These are phyloP conservation scores for Hebeloma cylindrosporum DNA, from an alignment of 768 basidiomycete genomes.

Conservation along the genomic window DNA sequence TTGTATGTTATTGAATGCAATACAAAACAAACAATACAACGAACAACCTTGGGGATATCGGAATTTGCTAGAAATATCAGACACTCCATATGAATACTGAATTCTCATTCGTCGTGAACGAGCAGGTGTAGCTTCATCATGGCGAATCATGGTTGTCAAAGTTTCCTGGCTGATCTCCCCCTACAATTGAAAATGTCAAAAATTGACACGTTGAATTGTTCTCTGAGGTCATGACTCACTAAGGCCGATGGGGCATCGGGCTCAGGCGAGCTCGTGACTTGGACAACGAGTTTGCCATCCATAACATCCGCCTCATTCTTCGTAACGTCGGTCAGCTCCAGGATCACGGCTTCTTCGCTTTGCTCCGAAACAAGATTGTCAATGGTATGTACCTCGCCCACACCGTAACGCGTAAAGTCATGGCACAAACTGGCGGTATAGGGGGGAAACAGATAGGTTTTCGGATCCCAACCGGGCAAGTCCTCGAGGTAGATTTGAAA, in stretches of 20 bases:
- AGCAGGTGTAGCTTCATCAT: constrained; percentile 63
- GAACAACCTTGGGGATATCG: constrained; percentile 56
- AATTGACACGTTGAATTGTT: background rate
- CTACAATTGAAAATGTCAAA: constrained; percentile 33
- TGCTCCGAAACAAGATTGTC: constrained; percentile 25
- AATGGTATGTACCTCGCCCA: constrained; percentile 26
- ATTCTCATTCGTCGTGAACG: constrained; percentile 59
- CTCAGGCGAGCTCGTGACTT: constrained; percentile 3
- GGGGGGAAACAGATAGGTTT: constrained; percentile 37
- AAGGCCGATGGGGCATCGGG: constrained; percentile 13
- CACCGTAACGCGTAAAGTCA: constrained; percentile 42
- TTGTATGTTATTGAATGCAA: background rate
- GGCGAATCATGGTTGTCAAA: constrained; percentile 69
- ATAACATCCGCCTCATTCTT: constrained; percentile 11
- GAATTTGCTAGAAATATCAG: constrained; percentile 48
- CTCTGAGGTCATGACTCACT: constrained; percentile 15
- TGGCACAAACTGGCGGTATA: constrained; percentile 56
- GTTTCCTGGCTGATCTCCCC: constrained; percentile 74
- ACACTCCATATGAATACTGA: constrained; percentile 41
- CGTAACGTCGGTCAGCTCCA: constrained; percentile 11
- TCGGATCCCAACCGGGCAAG: constrained; percentile 55
- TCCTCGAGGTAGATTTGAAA: constrained; percentile 55
- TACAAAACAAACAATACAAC: background rate
- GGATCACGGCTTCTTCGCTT: constrained; percentile 13
- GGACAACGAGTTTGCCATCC: constrained; percentile 1